phyloP scores from a whole-genome alignment of 2,329 filamentous ascomycete genomes.

The Colletotrichum zoysiae region DNA sequence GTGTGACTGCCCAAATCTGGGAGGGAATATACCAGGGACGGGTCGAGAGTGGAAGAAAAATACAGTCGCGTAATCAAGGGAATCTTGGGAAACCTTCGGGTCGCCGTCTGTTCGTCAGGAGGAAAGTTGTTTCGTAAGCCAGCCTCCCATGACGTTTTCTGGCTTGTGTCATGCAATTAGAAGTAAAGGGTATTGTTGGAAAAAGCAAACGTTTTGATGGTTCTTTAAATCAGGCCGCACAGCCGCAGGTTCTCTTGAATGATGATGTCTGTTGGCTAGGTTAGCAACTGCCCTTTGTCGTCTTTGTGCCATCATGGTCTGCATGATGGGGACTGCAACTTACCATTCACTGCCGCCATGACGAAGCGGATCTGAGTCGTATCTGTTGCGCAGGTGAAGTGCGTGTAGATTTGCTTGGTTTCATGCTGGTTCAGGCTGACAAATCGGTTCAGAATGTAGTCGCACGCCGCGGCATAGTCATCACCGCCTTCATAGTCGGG shows the following conservation, averaged over 20 bases:
- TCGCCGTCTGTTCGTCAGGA: slow-evolving; percentile 39
- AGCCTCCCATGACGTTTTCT: slow-evolving; percentile 41
- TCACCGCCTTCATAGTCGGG: slow-evolving; percentile 94
- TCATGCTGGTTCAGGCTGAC: slow-evolving; percentile 99
- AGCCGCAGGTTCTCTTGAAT: slow-evolving; percentile 99
- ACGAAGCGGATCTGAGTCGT: slow-evolving; percentile 99
- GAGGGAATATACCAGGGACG: slow-evolving; percentile 34
- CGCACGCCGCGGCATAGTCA: slow-evolving; percentile 94
- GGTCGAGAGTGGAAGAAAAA: slow-evolving; percentile 39
- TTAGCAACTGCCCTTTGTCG: slow-evolving; percentile 25
- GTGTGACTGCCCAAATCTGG: slow-evolving; percentile 23
- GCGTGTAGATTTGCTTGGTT: slow-evolving; percentile 99
- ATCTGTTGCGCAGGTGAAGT: slow-evolving; percentile 98
- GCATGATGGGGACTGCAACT: slow-evolving; percentile 48
- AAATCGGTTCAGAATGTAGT: slow-evolving; percentile 99
- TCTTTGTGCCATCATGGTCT: not conserved
- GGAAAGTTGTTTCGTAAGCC: slow-evolving; percentile 42
- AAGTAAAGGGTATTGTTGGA: slow-evolving; percentile 59
- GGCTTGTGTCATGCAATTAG: slow-evolving; percentile 45
- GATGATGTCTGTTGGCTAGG: slow-evolving; percentile 82
- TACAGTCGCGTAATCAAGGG: slow-evolving; percentile 41
- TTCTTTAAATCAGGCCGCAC: slow-evolving; percentile 92
- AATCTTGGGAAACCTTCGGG: slow-evolving; percentile 42
- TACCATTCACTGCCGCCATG: slow-evolving; percentile 99
- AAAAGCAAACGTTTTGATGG: slow-evolving; percentile 48